Percentiles rank a stretch among this genome's conserved stretches.
These are phyloP conservation scores for Anisodus tanguticus DNA, from an alignment of 257 asterid genomes.

Conservation along the genomic window DNA sequence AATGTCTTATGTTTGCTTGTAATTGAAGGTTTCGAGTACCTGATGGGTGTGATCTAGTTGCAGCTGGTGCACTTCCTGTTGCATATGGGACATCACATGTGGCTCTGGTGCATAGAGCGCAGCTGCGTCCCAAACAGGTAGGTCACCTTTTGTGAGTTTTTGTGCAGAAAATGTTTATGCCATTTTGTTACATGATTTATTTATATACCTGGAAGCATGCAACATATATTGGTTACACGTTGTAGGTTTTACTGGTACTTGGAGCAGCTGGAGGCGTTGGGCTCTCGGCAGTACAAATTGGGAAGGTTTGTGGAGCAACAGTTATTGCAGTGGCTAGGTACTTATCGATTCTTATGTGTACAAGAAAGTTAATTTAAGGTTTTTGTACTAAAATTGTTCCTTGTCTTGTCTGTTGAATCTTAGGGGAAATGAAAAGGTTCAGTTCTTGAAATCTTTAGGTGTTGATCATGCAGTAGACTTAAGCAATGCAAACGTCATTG, in stretches of 20 bases:
- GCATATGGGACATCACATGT: constrained; percentile 97
- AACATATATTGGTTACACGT: constrained; percentile 16
- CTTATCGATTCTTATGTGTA: not conserved
- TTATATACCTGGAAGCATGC: not conserved
- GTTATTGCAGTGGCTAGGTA: constrained; percentile 97
- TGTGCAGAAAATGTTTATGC: not conserved
- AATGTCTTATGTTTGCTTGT: constrained; percentile 10
- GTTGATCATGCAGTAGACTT: constrained; percentile 86
- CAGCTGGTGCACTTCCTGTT: constrained; percentile 86
- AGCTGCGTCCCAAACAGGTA: constrained; percentile 36
- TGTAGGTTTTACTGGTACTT: constrained; percentile 89
- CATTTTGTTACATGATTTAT: not conserved
- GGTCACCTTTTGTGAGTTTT: not conserved
- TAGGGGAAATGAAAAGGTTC: constrained; percentile 87
- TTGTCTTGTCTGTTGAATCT: constrained; percentile 33
- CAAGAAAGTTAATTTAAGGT: not conserved
- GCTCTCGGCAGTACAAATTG: constrained; percentile 92
- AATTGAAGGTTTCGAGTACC: constrained; percentile 73
- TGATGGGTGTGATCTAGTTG: constrained; percentile 83
- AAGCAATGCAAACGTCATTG: constrained; percentile 68
- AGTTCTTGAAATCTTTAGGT: constrained; percentile 70
- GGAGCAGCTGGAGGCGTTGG: constrained; percentile 99
- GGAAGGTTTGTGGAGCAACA: constrained; percentile 82
- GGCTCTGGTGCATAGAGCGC: constrained; percentile 90
- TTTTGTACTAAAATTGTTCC: constrained; percentile 27